Percentiles rank a stretch among this genome's conserved stretches.
Conservation (phyloP, 2,329 filamentous ascomycete species). For the Onygena corvina region DNA sequence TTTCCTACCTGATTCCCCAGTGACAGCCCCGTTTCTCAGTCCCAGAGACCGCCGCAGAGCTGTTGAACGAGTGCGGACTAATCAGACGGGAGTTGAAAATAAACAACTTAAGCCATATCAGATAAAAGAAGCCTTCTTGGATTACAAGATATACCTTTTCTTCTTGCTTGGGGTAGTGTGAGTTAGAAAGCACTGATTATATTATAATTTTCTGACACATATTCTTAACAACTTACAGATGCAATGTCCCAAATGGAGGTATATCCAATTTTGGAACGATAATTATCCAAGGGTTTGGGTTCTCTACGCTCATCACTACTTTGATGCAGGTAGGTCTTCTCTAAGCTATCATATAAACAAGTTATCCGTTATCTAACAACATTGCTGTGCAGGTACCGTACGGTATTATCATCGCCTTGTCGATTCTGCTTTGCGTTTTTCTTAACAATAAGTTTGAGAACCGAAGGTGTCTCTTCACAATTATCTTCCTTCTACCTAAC, state of each 20-base stretch:
- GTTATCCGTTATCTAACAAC: not conserved
- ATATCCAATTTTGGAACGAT: constrained; percentile 49
- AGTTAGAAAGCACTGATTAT: not conserved
- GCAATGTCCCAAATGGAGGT: constrained; percentile 45
- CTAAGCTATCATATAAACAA: not conserved
- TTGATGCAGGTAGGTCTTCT: constrained; percentile 36
- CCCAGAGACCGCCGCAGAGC: constrained; percentile 43
- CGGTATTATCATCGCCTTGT: constrained; percentile 40
- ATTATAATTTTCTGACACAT: not conserved
- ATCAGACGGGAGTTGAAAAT: constrained; percentile 50
- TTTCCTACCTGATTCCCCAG: constrained; percentile 47
- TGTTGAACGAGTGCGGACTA: constrained; percentile 43
- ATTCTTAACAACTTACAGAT: not conserved
- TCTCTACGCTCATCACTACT: constrained; percentile 42
- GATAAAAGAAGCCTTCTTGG: constrained; percentile 44
- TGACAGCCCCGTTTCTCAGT: constrained; percentile 42
- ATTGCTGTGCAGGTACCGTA: constrained; percentile 33
- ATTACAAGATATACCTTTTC: constrained; percentile 50
- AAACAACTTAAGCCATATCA: constrained; percentile 45
- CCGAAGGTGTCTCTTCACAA: constrained; percentile 42
- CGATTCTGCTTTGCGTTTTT: constrained; percentile 39
- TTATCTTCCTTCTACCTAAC: constrained; percentile 48
- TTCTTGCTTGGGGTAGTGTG: constrained; percentile 40
- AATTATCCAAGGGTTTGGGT: constrained; percentile 48
- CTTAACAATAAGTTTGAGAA: constrained; percentile 39